Conservation (phyloP, 2,329 filamentous ascomycete species). For the Karstenula rhodostoma region DNA sequence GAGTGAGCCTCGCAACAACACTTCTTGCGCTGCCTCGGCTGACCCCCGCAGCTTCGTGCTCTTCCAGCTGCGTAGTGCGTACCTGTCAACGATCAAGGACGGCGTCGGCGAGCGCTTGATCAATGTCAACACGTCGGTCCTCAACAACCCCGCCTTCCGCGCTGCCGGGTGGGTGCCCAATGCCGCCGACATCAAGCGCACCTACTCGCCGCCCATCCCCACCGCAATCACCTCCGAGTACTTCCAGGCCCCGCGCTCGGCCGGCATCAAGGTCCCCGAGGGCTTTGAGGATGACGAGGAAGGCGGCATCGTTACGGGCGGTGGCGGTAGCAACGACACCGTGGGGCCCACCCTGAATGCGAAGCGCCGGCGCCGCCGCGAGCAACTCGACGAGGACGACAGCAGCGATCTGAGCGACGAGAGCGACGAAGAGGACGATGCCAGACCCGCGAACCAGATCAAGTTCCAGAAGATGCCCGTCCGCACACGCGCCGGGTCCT, state of each 20-base stretch:
- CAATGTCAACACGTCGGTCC: conserved; percentile 78
- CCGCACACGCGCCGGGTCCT: conserved; percentile 84
- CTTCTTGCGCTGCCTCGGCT: conserved; percentile 24
- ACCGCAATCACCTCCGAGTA: conserved; percentile 84
- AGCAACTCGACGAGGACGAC: conserved; percentile 84
- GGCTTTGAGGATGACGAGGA: conserved; percentile 76
- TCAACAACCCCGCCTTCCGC: conserved; percentile 84
- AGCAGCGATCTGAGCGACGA: conserved; percentile 87
- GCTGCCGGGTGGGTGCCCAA: conserved; percentile 81
- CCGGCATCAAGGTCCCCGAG: conserved; percentile 59
- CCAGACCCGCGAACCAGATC: conserved; percentile 81
- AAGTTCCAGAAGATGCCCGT: conserved; percentile 97
- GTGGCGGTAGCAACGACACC: conserved; percentile 70
- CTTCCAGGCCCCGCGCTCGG: conserved; percentile 73
- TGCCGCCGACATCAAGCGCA: conserved; percentile 78
- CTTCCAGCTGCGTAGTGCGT: conserved; percentile 82
- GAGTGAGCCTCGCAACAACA: conserved; percentile 44
- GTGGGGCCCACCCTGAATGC: conserved; percentile 70
- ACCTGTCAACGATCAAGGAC: conserved; percentile 81
- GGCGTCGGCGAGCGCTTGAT: conserved; percentile 86
- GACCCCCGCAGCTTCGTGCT: conserved; percentile 71
- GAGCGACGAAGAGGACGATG: conserved; percentile 78
- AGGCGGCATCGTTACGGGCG: conserved; percentile 73
- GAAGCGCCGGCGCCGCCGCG: conserved; percentile 71
- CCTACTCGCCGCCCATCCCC: conserved; percentile 85